Evolutionary conservation across 1,139 yeast species (phyloP).

Genomic region (Geotrichum carabidarum): DNA sequence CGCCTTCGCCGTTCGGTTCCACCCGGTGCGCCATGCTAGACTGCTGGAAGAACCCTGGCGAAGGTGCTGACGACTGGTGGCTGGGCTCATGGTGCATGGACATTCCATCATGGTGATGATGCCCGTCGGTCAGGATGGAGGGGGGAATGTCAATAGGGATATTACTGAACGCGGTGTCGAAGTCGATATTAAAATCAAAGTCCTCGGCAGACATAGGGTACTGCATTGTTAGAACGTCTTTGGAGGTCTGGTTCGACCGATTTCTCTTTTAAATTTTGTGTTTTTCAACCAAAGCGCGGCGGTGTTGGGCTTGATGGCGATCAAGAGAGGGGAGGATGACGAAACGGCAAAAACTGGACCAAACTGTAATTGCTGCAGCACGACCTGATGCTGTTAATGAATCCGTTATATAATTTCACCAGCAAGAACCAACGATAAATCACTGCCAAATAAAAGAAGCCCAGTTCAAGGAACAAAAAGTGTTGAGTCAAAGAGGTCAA

Average conservation of each 20-base stretch:
- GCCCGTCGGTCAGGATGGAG: not conserved
- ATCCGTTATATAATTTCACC: not conserved
- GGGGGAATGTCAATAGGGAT: constrained; percentile 18
- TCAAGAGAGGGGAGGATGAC: not conserved
- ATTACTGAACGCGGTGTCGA: constrained; percentile 20
- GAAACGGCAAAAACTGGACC: not conserved
- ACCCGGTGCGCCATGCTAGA: not conserved
- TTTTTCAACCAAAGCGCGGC: not conserved
- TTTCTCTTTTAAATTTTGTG: no score
- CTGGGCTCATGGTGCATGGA: not conserved
- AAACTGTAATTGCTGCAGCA: no score
- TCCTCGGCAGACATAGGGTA: constrained; percentile 11
- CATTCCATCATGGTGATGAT: no score
- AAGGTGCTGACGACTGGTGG: not conserved
- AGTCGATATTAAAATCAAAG: constrained; percentile 20
- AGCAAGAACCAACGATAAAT: no score
- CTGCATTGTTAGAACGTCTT: not conserved
- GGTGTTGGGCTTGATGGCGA: not conserved
- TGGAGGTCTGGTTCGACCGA: no score
- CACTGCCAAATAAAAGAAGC: not conserved
- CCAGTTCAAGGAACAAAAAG: not conserved
- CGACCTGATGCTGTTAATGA: not conserved
- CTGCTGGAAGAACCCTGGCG: not conserved
- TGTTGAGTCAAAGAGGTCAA: no score
- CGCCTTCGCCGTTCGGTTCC: not conserved